These are phyloP conservation scores for Floccularia luteovirens DNA, from an alignment of 768 basidiomycete genomes.

Conservation along the genomic window DNA sequence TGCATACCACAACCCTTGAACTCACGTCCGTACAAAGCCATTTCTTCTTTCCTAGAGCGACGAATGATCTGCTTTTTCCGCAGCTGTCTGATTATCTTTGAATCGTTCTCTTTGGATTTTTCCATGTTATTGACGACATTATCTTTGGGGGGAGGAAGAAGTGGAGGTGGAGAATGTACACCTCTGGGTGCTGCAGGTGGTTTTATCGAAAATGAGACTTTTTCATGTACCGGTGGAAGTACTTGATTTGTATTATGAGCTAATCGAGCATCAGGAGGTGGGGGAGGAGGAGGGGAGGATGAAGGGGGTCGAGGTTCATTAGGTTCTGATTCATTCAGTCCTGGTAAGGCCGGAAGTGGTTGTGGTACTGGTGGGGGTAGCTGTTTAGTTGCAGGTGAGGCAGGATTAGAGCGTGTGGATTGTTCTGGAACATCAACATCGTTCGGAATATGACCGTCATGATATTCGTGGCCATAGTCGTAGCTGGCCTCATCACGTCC, in stretches of 20 bases:
- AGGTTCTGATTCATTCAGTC: conserved; percentile 8
- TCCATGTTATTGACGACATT: conserved; percentile 7
- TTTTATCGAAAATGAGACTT: conserved; percentile 36
- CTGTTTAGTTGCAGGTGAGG: conserved; percentile 19
- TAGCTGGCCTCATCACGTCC: no score
- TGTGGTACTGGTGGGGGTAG: conserved; percentile 22
- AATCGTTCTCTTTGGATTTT: conserved; percentile 15
- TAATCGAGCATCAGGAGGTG: conserved; percentile 9
- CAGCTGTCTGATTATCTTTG: conserved; percentile 15
- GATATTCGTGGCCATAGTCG: no score
- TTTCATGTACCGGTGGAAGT: conserved; percentile 26
- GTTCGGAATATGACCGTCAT: background rate
- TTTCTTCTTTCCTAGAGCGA: conserved; percentile 58
- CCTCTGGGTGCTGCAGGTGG: conserved; percentile 39
- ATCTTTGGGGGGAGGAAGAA: conserved; percentile 15
- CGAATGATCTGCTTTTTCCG: conserved; percentile 36
- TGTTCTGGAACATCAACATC: background rate
- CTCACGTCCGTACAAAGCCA: conserved; percentile 54
- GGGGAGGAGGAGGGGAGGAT: conserved; percentile 10
- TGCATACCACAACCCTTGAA: conserved; percentile 70
- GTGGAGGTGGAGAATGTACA: conserved; percentile 35
- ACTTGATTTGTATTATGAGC: conserved; percentile 5
- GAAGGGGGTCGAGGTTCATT: conserved; percentile 7
- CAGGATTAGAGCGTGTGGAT: conserved; percentile 8
- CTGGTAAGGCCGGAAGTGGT: conserved; percentile 12